Evolutionary conservation across 2,329 filamentous ascomycete species (phyloP), one percentile per base, ranked within the genome.

Genomic region (Ascochyta fabae): DNA sequence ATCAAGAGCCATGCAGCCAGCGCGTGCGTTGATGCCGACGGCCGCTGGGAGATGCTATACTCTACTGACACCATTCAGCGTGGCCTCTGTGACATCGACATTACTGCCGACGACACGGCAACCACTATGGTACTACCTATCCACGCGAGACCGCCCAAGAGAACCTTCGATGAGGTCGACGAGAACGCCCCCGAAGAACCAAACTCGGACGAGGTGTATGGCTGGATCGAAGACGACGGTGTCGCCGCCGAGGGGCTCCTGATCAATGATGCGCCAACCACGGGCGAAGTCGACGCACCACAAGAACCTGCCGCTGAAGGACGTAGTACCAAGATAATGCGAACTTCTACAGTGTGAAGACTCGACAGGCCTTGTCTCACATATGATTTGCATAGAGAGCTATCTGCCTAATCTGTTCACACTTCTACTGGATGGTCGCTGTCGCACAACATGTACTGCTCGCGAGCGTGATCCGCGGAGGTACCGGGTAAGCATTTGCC

Each of bases 151-250:
- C 77, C 77, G 26, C 79, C 76, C 29, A 92, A 92, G 76, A 82
- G 89, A 64, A 86, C 64, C 9, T 78, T 75, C 49, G 69, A 76
- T 40, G 78, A 91, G 70, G 79, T 89, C 48, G 79, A 78, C 31
- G 83, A 88, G 40, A 83, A 86, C 4, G 83, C 82, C 48, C 85
- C 87, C 58, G 88, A 84, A 59, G 85, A 87, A 39, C 84, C 83
- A 27, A 80, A 81, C 15, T 77, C 74, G 19, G 86, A 88, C 56
- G 88, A 91, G 60, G 86, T 90, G 66, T 91, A 90, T 66, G 88
- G 87, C 13, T 92, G 88, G 88, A 83, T 83, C 35, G 84, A 89
- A 48, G 87, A 88, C 53, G 82, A 84, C 51, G 80, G 83, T 46
- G 77, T 79, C 31, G 72, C 75, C 12, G 72, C 75, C 29, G 77